A percentile compares a stretch with the other conserved stretches of the same genome.
Evolutionary conservation across 129 eudicot genomes (phyloP).

Genomic region (Heracleum sosnowskyi): DNA sequence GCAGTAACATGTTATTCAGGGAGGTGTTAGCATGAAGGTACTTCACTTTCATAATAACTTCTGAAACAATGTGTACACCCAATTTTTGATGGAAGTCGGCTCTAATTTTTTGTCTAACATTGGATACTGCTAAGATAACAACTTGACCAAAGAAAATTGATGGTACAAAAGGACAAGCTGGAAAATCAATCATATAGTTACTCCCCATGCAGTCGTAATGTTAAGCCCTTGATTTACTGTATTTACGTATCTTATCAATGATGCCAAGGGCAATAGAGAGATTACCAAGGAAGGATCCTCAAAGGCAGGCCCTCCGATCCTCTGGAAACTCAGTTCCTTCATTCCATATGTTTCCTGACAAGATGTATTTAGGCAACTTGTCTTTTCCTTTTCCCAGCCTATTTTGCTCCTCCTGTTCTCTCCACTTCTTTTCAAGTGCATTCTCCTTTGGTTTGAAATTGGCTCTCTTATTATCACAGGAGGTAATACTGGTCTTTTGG

Average conservation of each 20-base stretch:
- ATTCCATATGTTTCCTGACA: no score
- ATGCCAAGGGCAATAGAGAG: neutral
- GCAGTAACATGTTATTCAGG: neutral
- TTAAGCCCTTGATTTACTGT: neutral
- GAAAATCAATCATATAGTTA: neutral
- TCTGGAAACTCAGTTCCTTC: no score
- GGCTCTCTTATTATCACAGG: no score
- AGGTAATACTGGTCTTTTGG: no score
- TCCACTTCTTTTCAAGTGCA: no score
- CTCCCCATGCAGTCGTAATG: neutral
- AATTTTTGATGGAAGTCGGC: neutral
- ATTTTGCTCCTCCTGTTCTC: no score
- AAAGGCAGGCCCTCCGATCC: neutral
- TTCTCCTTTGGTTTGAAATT: no score
- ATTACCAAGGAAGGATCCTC: neutral
- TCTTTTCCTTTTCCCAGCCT: no score
- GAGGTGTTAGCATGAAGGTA: neutral
- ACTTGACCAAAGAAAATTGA: neutral
- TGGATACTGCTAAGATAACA: neutral
- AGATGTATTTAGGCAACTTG: no score
- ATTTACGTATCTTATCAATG: neutral
- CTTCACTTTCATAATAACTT: neutral
- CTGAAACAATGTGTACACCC: neutral
- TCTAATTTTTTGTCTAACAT: neutral
- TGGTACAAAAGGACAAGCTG: neutral